A percentile compares a stretch with the other conserved stretches of the same genome.
phyloP scores from a whole-genome alignment of 345 rosid species.

The Lepidium didymum region DNA sequence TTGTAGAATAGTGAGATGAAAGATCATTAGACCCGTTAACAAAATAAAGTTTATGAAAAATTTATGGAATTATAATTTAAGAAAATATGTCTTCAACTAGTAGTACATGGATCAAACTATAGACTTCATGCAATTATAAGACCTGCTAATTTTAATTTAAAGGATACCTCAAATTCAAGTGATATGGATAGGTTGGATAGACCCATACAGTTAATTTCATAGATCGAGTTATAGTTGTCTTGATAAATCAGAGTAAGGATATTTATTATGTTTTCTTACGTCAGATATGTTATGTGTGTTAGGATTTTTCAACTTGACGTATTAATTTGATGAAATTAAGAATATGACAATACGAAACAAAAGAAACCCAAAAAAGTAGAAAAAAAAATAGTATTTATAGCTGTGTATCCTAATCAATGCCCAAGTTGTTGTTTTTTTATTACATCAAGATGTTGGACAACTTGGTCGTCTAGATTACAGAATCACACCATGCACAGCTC shows the following conservation, averaged over 20 bases:
- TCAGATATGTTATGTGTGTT: too few species aligned
- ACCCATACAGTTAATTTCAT: not conserved
- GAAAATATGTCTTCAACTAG: not conserved
- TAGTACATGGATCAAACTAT: not conserved
- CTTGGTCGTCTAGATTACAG: constrained; percentile 24
- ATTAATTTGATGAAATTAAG: constrained; percentile 17
- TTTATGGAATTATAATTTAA: not conserved
- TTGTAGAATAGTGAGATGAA: too few species aligned
- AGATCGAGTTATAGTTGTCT: not conserved
- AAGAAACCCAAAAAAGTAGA: not conserved
- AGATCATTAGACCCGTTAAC: too few species aligned
- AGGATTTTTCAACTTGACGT: not conserved
- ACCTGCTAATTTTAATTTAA: not conserved
- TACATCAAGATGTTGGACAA: constrained; percentile 22
- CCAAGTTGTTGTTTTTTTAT: not conserved
- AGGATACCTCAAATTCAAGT: not conserved
- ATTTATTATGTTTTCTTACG: not conserved
- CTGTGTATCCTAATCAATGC: constrained; percentile 15
- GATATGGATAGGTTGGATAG: not conserved
- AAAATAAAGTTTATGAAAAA: not conserved
- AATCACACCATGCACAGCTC: constrained; percentile 22
- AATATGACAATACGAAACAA: constrained; percentile 17
- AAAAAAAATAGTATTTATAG: constrained; percentile 7
- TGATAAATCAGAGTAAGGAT: not conserved
- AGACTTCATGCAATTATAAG: not conserved